These are phyloP conservation scores for Didymella segeticola DNA, from an alignment of 2,329 filamentous ascomycete species.

Conservation along the genomic window DNA sequence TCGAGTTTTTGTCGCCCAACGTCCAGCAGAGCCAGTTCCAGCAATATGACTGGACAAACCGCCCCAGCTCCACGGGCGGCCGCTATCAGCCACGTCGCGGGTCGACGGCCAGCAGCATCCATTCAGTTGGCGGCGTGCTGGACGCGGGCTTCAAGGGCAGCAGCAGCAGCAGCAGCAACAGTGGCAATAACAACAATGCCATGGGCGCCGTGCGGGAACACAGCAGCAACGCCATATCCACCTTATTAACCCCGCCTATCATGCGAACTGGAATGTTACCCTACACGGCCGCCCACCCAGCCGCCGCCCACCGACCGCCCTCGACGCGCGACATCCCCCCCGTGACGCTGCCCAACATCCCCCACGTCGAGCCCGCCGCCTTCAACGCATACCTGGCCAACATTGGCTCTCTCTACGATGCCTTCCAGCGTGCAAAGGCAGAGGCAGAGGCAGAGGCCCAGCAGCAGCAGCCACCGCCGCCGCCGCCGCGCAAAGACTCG, in stretches of 20 bases:
- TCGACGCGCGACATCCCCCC: constrained; percentile 91
- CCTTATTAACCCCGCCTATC: constrained; percentile 88
- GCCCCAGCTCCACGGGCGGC: constrained; percentile 55
- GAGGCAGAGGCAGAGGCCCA: constrained; percentile 66
- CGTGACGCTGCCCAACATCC: constrained; percentile 87
- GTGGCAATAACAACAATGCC: too few relatives aligned
- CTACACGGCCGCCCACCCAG: constrained; percentile 72
- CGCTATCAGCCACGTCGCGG: constrained; percentile 69
- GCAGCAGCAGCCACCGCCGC: constrained; percentile 17
- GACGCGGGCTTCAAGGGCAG: constrained; percentile 70
- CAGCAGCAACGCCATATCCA: constrained; percentile 71
- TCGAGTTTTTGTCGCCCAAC: constrained; percentile 54
- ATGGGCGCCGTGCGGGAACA: not conserved
- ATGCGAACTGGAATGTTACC: constrained; percentile 85
- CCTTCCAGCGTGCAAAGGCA: constrained; percentile 82
- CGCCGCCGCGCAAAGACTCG: constrained; percentile 55
- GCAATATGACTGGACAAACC: constrained; percentile 60
- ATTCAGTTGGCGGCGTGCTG: constrained; percentile 83
- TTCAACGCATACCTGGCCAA: constrained; percentile 87
- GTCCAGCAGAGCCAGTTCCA: constrained; percentile 57
- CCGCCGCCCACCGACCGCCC: constrained; percentile 80
- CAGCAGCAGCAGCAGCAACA: constrained; percentile 75
- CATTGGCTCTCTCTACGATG: constrained; percentile 87
- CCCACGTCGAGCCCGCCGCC: constrained; percentile 76
- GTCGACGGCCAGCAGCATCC: constrained; percentile 86